A percentile compares a stretch with the other conserved stretches of the same genome.
These are phyloP conservation scores for Phytophthora pinifolia DNA, from an alignment of 352 stramenopile genomes.

Conservation along the genomic window DNA sequence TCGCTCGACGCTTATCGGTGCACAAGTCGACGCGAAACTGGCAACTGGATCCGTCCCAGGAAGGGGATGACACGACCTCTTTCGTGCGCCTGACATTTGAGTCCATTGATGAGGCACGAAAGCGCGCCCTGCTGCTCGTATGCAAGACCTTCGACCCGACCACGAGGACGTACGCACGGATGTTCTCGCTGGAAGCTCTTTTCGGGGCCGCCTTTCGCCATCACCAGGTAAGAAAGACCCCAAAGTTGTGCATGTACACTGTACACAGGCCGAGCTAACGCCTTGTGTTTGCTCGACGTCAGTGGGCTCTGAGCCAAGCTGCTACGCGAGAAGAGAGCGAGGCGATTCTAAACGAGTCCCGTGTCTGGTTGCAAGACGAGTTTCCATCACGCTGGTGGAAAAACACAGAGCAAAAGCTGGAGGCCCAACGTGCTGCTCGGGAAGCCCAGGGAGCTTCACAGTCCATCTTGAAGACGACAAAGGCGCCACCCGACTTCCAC, in stretches of 20 bases:
- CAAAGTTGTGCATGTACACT: not conserved
- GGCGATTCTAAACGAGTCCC: conserved; percentile 32
- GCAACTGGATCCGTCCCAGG: conserved; percentile 28
- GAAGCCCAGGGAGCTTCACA: conserved; percentile 4
- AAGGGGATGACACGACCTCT: conserved; percentile 37
- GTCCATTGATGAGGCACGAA: conserved; percentile 66
- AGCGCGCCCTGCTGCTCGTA: conserved; percentile 64
- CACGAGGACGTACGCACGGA: conserved; percentile 48
- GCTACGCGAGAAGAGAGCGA: conserved; percentile 33
- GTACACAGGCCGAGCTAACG: not conserved
- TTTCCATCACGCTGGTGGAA: conserved; percentile 60
- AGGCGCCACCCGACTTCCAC: conserved; percentile 11
- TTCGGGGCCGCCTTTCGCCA: conserved; percentile 49
- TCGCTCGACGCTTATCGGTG: conserved; percentile 36
- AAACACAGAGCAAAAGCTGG: conserved; percentile 27
- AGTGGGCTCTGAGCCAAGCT: conserved; percentile 59
- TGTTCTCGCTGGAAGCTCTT: conserved; percentile 68
- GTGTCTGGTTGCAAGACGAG: conserved; percentile 43
- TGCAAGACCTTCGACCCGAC: conserved; percentile 79
- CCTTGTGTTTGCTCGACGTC: conserved; percentile 8
- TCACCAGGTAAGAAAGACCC: conserved; percentile 45
- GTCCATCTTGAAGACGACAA: conserved; percentile 5
- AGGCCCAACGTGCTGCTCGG: not conserved
- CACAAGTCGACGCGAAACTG: conserved; percentile 31
- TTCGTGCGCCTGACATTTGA: conserved; percentile 75